Evolutionary conservation across 768 basidiomycete genomes (phyloP), one percentile per base, ranked within the genome.

Genomic region (Leccinum sublutescens): DNA sequence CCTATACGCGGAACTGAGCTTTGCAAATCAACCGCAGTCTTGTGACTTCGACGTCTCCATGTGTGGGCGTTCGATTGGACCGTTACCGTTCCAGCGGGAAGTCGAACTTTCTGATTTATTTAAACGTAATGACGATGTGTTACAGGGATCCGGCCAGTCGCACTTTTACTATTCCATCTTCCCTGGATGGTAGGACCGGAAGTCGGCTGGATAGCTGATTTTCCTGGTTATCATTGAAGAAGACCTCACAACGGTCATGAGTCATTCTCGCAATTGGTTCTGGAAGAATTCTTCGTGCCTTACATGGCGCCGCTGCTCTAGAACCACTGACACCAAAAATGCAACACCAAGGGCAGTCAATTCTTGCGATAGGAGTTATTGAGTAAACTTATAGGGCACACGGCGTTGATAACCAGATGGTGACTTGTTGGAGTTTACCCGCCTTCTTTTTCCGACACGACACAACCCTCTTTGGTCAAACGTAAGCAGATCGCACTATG

Each of bases 371-470:
- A 50, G 55, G 57, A 52, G 43, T n/a, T 31, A 50, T 33, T 25
- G 38, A 59, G 52, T 27, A 12, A 56, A 57, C 21, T 59, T 66
- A 57, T 56, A 67, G 58, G 56, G 57, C 50, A 49, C 58, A 53
- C 21, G 50, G 33, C 29, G 17, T 48, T 43, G 60, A 27, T 49
- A 53, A n/a, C 50, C 56, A 55, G 49, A 52, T 55, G 21, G 19
- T 23, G 48, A 40, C 47, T 45, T 49, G 52, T 52, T 48, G 29
- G 53, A 21, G 33, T 43, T 36, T 47, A 27, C 31, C 17, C 43
- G 53, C 19, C 33, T 50, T 43, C 27, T 55, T 61, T 55, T 62
- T 54, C 54, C 45, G 43, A 19, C 34, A 12, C 2, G 52, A 29
- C 27, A 36, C 58, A 52, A 25, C 60, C 59, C 59, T 57, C 60